Evolutionary conservation across 1,139 yeast species (phyloP), one percentile per base, ranked within the genome.

Genomic region (Suhomyces yuchorum): DNA sequence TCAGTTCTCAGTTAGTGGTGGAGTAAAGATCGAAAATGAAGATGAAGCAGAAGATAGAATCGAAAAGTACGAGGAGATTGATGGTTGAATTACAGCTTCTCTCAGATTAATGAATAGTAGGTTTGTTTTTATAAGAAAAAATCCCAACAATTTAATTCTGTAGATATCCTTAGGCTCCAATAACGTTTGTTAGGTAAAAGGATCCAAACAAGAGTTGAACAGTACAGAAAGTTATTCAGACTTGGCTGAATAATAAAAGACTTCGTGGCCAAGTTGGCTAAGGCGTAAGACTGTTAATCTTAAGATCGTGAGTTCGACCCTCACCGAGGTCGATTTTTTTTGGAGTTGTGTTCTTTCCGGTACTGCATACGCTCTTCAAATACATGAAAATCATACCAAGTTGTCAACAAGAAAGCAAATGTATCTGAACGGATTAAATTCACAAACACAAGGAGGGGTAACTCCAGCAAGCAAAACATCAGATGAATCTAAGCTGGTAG

Each of bases 1-100:
- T 15, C 99, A 95, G 68, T 93, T 90, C 60, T 85, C 96, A 46
- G 85, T 91, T 4, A 80, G 93, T 62, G 97, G 91, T 36, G 97
- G 97, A 44, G 67, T 78, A 3, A 80, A 80, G 57, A 71, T 88
- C 44, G 74, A 75, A 20, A 87, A 83, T 44, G 88, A 85, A 59
- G 85, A 78, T 40, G 68, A 74, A 28, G 78, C 68, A 1, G 90
- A 85, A 55, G 81, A 80, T 50, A 80, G 93, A 66, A 57, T 71
- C 39, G 84, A 80, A 33, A 76, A 75, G 52, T 75, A 74, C 53
- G 79, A 75, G 43, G 77, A 73, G 17, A 57, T 73, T 39, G 78
- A 73, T 46, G 70, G 57, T 32, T 57, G 51, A 47, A 20, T 9
- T 7, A 33, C 22, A 9, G n/a, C n/a, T 22, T 26, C 26, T n/a